These are phyloP conservation scores for Pichia sp. DNA, from an alignment of 1,139 yeast species.

Conservation along the genomic window DNA sequence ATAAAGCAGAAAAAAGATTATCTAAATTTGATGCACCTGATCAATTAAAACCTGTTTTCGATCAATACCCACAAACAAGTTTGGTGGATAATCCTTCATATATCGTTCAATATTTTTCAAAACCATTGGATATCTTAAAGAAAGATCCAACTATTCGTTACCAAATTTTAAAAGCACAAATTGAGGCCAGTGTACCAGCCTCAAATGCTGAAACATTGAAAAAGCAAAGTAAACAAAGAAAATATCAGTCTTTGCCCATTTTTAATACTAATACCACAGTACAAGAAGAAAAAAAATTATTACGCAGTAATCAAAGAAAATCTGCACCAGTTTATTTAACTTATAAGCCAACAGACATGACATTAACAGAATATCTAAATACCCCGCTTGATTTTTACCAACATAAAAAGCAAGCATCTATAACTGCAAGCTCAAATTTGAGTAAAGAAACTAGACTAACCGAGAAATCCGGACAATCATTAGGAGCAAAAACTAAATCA, in stretches of 20 bases:
- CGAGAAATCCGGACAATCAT: neutral
- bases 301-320: slow-evolving; percentile 6
- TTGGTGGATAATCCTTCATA: slow-evolving; percentile 18
- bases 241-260: slow-evolving; percentile 13
- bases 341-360: slow-evolving; percentile 13
- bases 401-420: slow-evolving; percentile 11
- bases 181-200: slow-evolving; percentile 1
- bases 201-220: neutral
- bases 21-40: slow-evolving; percentile 8
- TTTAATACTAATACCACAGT: neutral
- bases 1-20: slow-evolving; percentile 2
- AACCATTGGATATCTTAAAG: slow-evolving; percentile 12
- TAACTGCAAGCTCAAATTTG: slow-evolving; percentile 1
- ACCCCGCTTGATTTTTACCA: slow-evolving; percentile 15
- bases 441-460: slow-evolving; percentile 5
- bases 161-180: slow-evolving; percentile 14
- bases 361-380: slow-evolving; percentile 15
- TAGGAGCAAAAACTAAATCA: neutral
- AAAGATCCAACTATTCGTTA: slow-evolving; percentile 13
- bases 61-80: slow-evolving; percentile 10
- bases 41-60: slow-evolving; percentile 13
- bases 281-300: neutral
- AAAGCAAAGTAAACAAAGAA: slow-evolving; percentile 2
- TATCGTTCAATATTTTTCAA: slow-evolving; percentile 19
- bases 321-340: slow-evolving; percentile 13